Conservation (phyloP, 768 basidiomycete genomes). For the Obba rivulosa region DNA sequence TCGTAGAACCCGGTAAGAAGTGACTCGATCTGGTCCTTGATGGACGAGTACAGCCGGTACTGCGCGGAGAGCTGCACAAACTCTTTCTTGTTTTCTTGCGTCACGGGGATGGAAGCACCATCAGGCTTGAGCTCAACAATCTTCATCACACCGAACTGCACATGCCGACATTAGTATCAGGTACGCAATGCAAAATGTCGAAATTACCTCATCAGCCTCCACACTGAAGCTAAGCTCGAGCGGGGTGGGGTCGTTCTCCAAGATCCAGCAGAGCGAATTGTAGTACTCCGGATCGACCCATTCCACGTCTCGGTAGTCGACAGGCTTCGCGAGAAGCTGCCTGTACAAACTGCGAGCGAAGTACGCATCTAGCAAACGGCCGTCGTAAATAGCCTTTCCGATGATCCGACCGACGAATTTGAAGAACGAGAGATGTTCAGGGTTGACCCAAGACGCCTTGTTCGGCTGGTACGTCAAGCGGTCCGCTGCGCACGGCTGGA, state of each 20-base stretch:
- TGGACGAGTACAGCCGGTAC: slow-evolving; percentile 88
- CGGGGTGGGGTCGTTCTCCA: slow-evolving; percentile 88
- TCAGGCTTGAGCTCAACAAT: slow-evolving; percentile 83
- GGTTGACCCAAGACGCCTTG: slow-evolving; percentile 90
- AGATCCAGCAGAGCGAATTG: slow-evolving; percentile 96
- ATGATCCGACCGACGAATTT: slow-evolving; percentile 97
- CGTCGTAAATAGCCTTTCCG: slow-evolving; percentile 96
- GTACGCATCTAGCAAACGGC: slow-evolving; percentile 93
- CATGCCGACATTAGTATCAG: background rate
- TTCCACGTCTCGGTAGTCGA: slow-evolving; percentile 94
- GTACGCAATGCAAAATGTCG: slow-evolving; percentile 4
- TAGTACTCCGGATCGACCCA: slow-evolving; percentile 99
- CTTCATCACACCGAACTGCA: slow-evolving; percentile 85
- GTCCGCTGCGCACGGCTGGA: slow-evolving; percentile 97
- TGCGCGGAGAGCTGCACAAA: slow-evolving; percentile 95
- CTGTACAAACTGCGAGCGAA: slow-evolving; percentile 96
- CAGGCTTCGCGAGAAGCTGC: slow-evolving; percentile 88
- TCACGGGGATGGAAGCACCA: slow-evolving; percentile 81
- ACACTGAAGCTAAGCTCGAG: slow-evolving; percentile 92
- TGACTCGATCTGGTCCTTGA: slow-evolving; percentile 92
- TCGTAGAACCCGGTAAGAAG: slow-evolving; percentile 92
- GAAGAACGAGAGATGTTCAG: slow-evolving; percentile 96
- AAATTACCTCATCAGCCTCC: slow-evolving; percentile 84
- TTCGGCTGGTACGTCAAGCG: slow-evolving; percentile 94
- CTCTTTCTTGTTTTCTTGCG: slow-evolving; percentile 94